Conservation (phyloP, 805 yeast species). For the Sugiyamaella qingdaonensis region DNA sequence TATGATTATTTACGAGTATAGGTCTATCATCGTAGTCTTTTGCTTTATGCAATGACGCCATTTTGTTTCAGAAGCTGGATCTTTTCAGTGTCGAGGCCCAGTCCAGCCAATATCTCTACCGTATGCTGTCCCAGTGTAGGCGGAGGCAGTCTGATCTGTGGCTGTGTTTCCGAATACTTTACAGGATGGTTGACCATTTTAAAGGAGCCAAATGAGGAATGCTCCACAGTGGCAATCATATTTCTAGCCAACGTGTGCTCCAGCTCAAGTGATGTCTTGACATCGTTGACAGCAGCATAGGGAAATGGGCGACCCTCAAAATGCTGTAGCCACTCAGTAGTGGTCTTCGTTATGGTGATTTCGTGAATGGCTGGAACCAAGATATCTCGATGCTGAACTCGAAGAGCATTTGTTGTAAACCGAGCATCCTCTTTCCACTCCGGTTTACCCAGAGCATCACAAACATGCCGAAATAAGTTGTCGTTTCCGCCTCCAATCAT, state of each 20-base stretch:
- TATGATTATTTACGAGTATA: too few relatives aligned
- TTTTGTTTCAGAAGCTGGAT: constrained; percentile 24
- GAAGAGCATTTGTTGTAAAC: constrained; percentile 34
- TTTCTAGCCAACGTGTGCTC: constrained; percentile 36
- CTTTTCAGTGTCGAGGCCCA: constrained; percentile 22
- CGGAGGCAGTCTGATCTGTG: constrained; percentile 34
- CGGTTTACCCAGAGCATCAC: constrained; percentile 32
- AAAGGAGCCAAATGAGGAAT: constrained; percentile 34
- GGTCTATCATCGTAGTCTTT: background rate
- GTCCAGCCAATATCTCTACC: constrained; percentile 28
- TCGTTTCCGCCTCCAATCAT: constrained; percentile 44
- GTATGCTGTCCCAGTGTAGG: constrained; percentile 41
- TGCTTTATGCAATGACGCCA: constrained; percentile 23
- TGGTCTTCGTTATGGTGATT: constrained; percentile 30
- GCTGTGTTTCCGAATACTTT: constrained; percentile 36
- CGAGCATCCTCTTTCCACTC: constrained; percentile 36
- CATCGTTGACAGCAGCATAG: constrained; percentile 40
- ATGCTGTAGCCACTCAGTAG: constrained; percentile 34
- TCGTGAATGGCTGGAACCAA: constrained; percentile 33
- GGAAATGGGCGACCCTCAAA: constrained; percentile 36
- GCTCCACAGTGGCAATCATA: constrained; percentile 36
- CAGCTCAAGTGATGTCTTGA: constrained; percentile 34
- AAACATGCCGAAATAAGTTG: constrained; percentile 32
- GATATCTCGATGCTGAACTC: constrained; percentile 34
- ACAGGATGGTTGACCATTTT: constrained; percentile 38